These are phyloP conservation scores for Mycosarcoma mackinlayi DNA, from an alignment of 1,284 basidiomycete species.

Conservation along the genomic window DNA sequence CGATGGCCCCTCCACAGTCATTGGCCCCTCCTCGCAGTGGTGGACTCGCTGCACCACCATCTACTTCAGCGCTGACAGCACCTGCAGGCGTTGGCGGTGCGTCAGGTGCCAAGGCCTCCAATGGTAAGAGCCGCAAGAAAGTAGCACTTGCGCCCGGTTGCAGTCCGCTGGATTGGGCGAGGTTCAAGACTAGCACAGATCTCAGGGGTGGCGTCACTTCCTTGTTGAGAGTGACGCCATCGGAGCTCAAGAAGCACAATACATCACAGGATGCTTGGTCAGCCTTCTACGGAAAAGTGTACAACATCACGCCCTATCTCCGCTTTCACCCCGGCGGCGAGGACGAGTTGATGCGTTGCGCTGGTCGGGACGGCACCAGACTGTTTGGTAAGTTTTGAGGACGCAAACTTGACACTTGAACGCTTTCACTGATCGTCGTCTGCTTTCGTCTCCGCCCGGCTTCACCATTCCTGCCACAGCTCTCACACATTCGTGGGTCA, in stretches of 20 bases:
- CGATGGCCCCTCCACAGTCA: conserved; percentile 44
- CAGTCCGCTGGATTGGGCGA: conserved; percentile 94
- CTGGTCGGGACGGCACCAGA: conserved; percentile 91
- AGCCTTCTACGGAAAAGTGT: conserved; percentile 90
- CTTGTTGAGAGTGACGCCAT: conserved; percentile 79
- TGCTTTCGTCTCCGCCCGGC: background rate
- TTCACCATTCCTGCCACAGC: conserved; percentile 18
- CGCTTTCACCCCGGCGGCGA: conserved; percentile 94
- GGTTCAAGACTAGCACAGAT: conserved; percentile 76
- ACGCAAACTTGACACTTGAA: too few relatives aligned
- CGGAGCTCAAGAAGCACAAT: conserved; percentile 84
- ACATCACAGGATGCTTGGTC: conserved; percentile 92
- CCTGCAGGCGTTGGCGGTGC: conserved; percentile 56
- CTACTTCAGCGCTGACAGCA: conserved; percentile 54
- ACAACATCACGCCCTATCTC: conserved; percentile 94
- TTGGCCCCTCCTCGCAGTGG: conserved; percentile 42
- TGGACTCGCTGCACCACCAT: conserved; percentile 45
- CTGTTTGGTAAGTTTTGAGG: conserved; percentile 84
- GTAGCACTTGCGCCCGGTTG: conserved; percentile 91
- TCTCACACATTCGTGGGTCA: conserved; percentile 86
- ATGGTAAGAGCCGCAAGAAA: conserved; percentile 71
- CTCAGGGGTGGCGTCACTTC: conserved; percentile 53
- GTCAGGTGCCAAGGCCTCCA: conserved; percentile 22
- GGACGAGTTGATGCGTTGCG: conserved; percentile 92
- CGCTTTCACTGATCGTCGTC: background rate